A percentile compares a stretch with the other conserved stretches of the same genome.
Evolutionary conservation across 441 rosid species (phyloP).

Genomic region (Euphorbia schlechtendalii): DNA sequence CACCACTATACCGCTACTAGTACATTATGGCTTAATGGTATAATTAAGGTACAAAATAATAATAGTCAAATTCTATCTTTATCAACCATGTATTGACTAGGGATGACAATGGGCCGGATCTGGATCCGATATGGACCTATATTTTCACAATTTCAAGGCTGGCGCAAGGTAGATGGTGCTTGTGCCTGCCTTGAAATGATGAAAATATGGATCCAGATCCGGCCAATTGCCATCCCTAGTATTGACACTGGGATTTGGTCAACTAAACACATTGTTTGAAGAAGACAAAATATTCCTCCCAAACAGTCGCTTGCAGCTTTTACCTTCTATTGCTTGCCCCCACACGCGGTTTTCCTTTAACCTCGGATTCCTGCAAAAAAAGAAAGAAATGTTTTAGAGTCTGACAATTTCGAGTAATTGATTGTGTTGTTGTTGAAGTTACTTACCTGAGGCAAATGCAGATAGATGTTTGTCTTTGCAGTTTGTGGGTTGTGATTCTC

Average conservation of each 20-base stretch:
- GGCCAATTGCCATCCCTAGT: not conserved
- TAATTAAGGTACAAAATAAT: too few species aligned
- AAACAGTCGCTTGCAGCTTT: constrained; percentile 11
- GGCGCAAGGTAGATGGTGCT: too few species aligned
- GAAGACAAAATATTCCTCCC: not conserved
- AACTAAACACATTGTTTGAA: not conserved
- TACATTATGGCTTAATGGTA: too few species aligned
- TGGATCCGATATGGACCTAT: too few species aligned
- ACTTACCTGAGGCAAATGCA: constrained; percentile 75
- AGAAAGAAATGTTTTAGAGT: not conserved
- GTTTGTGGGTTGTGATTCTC: constrained; percentile 96
- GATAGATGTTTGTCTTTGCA: constrained; percentile 65
- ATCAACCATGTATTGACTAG: too few species aligned
- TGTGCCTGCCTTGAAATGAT: too few species aligned
- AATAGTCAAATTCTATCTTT: too few species aligned
- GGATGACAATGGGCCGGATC: too few species aligned
- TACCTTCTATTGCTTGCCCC: constrained; percentile 64
- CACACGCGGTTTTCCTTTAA: constrained; percentile 76
- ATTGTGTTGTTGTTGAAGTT: not conserved
- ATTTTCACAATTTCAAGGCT: too few species aligned
- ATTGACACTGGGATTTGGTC: not conserved
- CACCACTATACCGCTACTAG: too few species aligned
- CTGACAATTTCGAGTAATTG: not conserved
- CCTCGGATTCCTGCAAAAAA: constrained; percentile 64
- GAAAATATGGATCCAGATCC: too few species aligned